Base-by-base conservation (phyloP, 176 grass and related monocot species). In the Saccharum officinarum region DNA sequence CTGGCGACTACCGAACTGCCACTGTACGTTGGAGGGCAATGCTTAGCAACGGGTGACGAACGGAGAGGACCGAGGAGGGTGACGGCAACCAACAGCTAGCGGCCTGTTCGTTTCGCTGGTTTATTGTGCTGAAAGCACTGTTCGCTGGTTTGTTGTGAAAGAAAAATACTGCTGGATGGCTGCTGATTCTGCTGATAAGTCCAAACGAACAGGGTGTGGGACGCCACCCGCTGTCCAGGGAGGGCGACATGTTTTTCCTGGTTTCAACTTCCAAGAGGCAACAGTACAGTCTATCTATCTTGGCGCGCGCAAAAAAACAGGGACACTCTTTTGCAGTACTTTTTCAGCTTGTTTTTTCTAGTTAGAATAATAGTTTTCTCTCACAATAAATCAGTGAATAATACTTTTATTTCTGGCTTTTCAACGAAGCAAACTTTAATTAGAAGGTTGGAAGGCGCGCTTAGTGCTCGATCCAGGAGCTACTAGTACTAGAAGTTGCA, bases 1-100 rank as follows among this genome's bases (percentile, higher is more conserved):
- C 72, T 77, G 72, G 42, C 83, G 57, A 67, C 80, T 68, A 90
- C 67, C 47, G n/a, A 40, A 68, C 60, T 47, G 67, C 22, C 49
- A 28, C n/a, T 45, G 33, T 5, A 7, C 25, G 62, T 28, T 7
- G 66, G 49, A 78, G 38, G 69, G 28, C 67, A 33, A 61, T 69
- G 84, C 84, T 90, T 90, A 83, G 89, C 84, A 74, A 90, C 57
- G 67, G 4, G 50, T 13, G 30, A 23, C 33, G 34, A 31, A 28
- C 13, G 1, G 67, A 15, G 9, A 33, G 62, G 1, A 7, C 0
- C 0, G 52, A 7, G 18, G 76, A 1, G 28, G 54, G 0, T 5
- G 52, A 62, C 30, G 28, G 9, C 70, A 80, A 6, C 20, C 26
- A 80, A 28, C 37, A 11, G 8, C 22, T 46, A 59, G n/a, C n/a